Percentiles rank a stretch among this genome's conserved stretches.
phyloP scores from a whole-genome alignment of 179 eudicot genomes.

The Carnegiea gigantea region DNA sequence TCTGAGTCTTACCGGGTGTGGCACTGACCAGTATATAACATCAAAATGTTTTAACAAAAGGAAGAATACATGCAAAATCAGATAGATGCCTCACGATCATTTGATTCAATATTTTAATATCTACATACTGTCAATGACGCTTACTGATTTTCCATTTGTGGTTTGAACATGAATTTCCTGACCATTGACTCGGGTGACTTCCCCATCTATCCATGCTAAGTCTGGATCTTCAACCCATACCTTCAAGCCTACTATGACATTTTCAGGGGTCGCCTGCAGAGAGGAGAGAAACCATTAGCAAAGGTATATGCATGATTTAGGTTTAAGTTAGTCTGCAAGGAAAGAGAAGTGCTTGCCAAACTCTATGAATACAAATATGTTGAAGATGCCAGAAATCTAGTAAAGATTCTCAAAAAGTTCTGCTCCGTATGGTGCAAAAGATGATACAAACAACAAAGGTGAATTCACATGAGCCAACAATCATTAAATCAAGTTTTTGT shows the following conservation, averaged over 20 bases:
- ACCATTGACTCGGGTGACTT: conserved; percentile 65
- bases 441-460: background rate
- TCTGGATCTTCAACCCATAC: conserved; percentile 91
- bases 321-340: conserved; percentile 6
- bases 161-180: conserved; percentile 71
- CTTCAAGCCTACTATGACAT: conserved; percentile 83
- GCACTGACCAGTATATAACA: background rate
- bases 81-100: background rate
- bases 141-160: conserved; percentile 74
- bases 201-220: conserved; percentile 95
- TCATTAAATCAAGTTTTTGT: background rate
- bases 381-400: conserved; percentile 1
- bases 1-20: background rate
- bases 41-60: background rate
- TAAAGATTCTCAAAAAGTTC: background rate
- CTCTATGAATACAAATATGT: background rate
- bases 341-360: conserved; percentile 15
- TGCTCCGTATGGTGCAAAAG: background rate
- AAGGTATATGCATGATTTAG: conserved; percentile 13
- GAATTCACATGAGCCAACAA: background rate
- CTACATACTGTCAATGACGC: conserved; percentile 16
- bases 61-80: background rate
- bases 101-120: background rate
- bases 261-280: conserved; percentile 73
- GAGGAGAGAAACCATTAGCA: conserved; percentile 11